Evolutionary conservation across 129 eudicot genomes (phyloP), one percentile per base, ranked within the genome.

Genomic region (Glebionis coronaria): DNA sequence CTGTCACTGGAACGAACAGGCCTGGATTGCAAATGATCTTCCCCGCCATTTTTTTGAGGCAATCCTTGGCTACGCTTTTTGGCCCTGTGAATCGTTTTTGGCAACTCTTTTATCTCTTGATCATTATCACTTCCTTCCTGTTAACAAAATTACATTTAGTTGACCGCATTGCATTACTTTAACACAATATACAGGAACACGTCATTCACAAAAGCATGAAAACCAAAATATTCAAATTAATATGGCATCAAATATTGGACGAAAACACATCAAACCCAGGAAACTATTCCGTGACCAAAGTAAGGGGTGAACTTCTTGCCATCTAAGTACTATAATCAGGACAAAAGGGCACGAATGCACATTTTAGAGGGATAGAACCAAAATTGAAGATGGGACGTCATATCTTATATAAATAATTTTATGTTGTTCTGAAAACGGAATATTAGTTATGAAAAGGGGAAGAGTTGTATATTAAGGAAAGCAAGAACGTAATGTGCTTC

Each of bases 51-150:
- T 56, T 44, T 56, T 50, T 61, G 75, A 71, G 46, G 56, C 56
- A 70, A 71, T 56, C 72, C 76, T 58, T 72, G 74, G 35, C 28
- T 46, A 68, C 80, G 70, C 68, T 79, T 83, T 50, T 65, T 78
- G 31, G 81, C 63, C 71, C 68, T 83, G 38, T 55, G 79, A 63
- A 76, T 55, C 55, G 56, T 53, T 65, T 63, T 56, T 9, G 67
- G 58, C 23, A 76, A 10, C 46, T 72, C 82, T 40, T 64, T 68
- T 15, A 38, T 44, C 51, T 75, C 82, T 63, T 40, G 71, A 63
- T 83, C 84, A 79, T 73, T 68, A 69, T 67, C 80, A 69, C 77
- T 76, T 70, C 84, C 82, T 49, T 78, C 88, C 88, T 83, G 80
- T 64, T 51, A 76, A 51, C 31, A 29, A 28, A 49, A 8, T 29